Conservation (phyloP, 805 yeast genomes). For the Candida sphagnicola region DNA sequence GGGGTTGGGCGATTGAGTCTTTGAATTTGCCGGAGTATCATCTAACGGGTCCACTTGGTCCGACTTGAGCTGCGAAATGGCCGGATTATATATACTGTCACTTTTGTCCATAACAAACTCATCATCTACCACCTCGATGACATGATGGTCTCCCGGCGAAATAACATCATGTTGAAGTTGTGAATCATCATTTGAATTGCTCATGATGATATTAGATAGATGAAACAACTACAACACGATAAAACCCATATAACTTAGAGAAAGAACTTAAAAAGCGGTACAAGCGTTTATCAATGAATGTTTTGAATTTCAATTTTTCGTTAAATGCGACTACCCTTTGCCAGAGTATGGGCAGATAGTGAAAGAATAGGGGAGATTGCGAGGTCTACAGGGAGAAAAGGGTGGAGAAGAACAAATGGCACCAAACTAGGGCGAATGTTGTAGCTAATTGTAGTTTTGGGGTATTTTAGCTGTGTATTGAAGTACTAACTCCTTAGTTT, state of each 20-base stretch:
- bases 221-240: neutral
- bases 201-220: neutral
- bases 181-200: neutral
- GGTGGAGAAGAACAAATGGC: no score
- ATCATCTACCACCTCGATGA: neutral
- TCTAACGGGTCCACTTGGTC: neutral
- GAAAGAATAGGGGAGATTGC: no score
- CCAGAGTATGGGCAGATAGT: no score
- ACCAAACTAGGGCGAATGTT: no score
- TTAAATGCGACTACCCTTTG: neutral
- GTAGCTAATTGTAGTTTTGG: no score
- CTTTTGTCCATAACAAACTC: neutral
- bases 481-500: no score
- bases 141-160: neutral
- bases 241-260: neutral
- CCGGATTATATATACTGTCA: neutral
- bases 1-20: constrained; percentile 1
- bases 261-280: neutral
- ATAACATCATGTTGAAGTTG: neutral
- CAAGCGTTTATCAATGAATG: neutral
- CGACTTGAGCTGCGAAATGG: neutral
- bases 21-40: neutral
- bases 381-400: no score
- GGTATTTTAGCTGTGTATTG: no score
- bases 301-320: neutral